phyloP scores from a whole-genome alignment of 192 early-diverging fungal species.

The Coemansia sp. region DNA sequence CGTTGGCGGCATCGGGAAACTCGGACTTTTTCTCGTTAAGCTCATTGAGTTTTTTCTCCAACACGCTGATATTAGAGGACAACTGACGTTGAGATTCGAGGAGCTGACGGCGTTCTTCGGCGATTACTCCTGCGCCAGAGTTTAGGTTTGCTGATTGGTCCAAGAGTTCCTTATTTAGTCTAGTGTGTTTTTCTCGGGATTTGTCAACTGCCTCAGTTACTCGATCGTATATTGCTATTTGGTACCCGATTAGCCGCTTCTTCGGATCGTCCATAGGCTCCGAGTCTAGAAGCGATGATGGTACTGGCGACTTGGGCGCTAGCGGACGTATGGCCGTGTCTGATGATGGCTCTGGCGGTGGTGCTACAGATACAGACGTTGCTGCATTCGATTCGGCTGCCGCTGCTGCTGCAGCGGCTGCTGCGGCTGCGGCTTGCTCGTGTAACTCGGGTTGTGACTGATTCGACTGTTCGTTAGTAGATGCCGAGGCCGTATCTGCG shows the following conservation, averaged over 20 bases:
- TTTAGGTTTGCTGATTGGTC: conserved; percentile 70
- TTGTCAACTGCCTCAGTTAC: conserved; percentile 61
- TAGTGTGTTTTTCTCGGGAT: conserved; percentile 63
- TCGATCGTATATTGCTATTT: conserved; percentile 67
- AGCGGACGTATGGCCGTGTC: not conserved
- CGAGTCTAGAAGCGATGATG: conserved; percentile 44
- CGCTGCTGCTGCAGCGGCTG: not conserved
- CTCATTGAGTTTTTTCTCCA: conserved; percentile 68
- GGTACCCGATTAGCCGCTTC: conserved; percentile 59
- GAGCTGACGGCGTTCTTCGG: conserved; percentile 64
- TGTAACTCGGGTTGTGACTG: not conserved
- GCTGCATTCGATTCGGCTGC: not conserved
- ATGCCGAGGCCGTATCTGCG: conserved; percentile 6
- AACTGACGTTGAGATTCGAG: conserved; percentile 65
- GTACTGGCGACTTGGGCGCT: conserved; percentile 18
- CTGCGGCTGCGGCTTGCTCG: not conserved
- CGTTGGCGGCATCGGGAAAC: conserved; percentile 38
- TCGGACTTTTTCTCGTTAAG: conserved; percentile 45
- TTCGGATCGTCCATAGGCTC: conserved; percentile 54
- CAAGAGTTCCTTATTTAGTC: conserved; percentile 70
- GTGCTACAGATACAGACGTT: not conserved
- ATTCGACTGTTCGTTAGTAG: not conserved
- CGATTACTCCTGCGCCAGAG: conserved; percentile 70
- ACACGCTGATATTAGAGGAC: conserved; percentile 65
- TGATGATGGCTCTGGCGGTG: not conserved